Base-by-base conservation (phyloP, 169 alveolate genomes). In the Plasmodium gallinaceum region DNA sequence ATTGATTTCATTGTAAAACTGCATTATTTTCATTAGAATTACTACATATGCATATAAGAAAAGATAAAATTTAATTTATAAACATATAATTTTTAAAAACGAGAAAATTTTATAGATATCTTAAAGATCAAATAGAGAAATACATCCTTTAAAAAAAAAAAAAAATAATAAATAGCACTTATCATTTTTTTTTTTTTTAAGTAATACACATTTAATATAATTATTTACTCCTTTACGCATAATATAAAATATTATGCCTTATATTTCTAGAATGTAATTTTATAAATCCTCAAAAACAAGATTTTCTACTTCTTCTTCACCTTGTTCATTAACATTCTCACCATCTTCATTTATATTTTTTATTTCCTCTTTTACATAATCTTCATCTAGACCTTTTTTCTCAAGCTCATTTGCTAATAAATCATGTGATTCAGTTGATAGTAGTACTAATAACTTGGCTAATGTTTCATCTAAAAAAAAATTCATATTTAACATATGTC, bases 271-370 rank as follows among this genome's bases (percentile, higher is more conserved):
- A 32, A 32, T 2, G 39, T 32, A 32, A 32, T 72, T 42, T 39
- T 37, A 80, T 26, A 80, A 68, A 54, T 80, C 90, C 9, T 52
- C 90, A 68, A 65, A 65, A 54, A 80, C 68, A 26, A 68, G 9
- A 14, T 80, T 80, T 22, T 80, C 83, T 20, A 57, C 74, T 16
- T 80, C 90, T 6, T 78, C 80, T 39, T 80, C 90, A 18, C 71
- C 90, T 32, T 37, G 39, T n/a, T 54, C 90, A n/a, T 12, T 68
- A 45, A 52, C 46, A 58, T 66, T 26, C 42, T 45, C 18, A 16
- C 68, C 83, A 24, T 37, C n/a, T 7, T 80, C 90, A 61, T 54
- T 51, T 66, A 80, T 80, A 20, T 80, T 65, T 42, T 66, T 80
- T 20, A 80, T 51, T 80, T 80, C 90, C 2, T 54, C 74, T 14